Base-by-base conservation (phyloP, 2,329 filamentous ascomycete species). In the Pseudocercospora cruenta region DNA sequence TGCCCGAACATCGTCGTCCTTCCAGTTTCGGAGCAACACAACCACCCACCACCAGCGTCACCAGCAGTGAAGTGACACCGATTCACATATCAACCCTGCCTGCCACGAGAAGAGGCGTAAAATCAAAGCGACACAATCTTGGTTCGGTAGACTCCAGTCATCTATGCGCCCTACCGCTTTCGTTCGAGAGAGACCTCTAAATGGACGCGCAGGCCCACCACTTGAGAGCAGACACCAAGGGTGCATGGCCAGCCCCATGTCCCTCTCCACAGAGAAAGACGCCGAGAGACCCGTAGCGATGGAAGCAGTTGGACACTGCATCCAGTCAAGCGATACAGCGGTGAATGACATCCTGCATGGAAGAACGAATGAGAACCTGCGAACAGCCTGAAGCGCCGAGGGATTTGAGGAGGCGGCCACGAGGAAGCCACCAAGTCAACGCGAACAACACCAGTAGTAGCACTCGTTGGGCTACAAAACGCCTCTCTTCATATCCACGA, bases 401-500 rank as follows among this genome's bases (percentile, higher is more conserved):
- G 55, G 22, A 58, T 39, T 14, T 8, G 16, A 24, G 43, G 60
- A 63, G 60, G 60, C 60, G 49, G 47, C 55, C 64, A 63, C 60
- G 57, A 63, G 57, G 55, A 22, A 58, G 36, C 57, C 57, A 47
- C 21, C 6, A 22, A 36, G 21, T 14, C 36, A 26, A 31, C 33
- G 26, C 21, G 51, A 26, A 31, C 51, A 55, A 31, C 49, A 54
- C 49, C 22, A 54, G 22, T 14, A 54, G 51, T 31, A 24, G 51
- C 51, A 55, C 51, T n/a, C 24, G 22, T 54, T 24, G 51, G 51
- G 22, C 22, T 16, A 16, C 6, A n/a, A 39, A 39, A 54, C 45
- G n/a, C 45, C n/a, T 24, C 22, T 51, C 21, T 5, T 51, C 6
- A 24, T 26, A 4, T 4, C 19, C 22, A 19, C 47, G 12, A 24